These are phyloP conservation scores for Nakazawaea ernobii DNA, from an alignment of 805 yeast genomes.

Conservation along the genomic window DNA sequence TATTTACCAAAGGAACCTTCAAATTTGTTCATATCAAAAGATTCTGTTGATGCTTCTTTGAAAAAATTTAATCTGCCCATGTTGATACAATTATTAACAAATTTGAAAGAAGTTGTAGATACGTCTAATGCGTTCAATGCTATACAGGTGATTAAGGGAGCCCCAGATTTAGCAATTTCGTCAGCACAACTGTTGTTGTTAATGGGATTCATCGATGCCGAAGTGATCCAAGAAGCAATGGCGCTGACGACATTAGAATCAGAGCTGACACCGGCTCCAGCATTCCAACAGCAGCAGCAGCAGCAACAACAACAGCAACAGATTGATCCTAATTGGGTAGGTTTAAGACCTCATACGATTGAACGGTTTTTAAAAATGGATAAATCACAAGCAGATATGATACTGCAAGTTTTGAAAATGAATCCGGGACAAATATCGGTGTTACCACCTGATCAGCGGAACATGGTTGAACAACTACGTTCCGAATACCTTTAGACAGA, in stretches of 20 bases:
- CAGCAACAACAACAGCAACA: constrained; percentile 10
- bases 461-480: constrained; percentile 50
- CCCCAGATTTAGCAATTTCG: constrained; percentile 55
- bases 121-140: constrained; percentile 48
- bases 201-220: constrained; percentile 71
- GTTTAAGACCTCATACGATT: constrained; percentile 42
- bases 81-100: constrained; percentile 62
- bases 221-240: constrained; percentile 56
- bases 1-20: constrained; percentile 44
- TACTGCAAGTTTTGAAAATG: constrained; percentile 47
- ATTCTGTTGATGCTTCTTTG: constrained; percentile 55
- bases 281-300: constrained; percentile 13
- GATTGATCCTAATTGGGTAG: constrained; percentile 38
- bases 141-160: constrained; percentile 43
- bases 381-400: constrained; percentile 51
- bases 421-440: constrained; percentile 43
- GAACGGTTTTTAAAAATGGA: constrained; percentile 46
- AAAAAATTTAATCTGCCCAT: constrained; percentile 66
- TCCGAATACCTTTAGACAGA: constrained; percentile 39
- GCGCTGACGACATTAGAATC: constrained; percentile 12
- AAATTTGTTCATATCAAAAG: constrained; percentile 43
- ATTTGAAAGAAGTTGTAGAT: constrained; percentile 50
- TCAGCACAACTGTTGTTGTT: constrained; percentile 69
- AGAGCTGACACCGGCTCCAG: constrained; percentile 12
- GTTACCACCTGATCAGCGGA: constrained; percentile 45